Percentiles rank a stretch among this genome's conserved stretches.
These are phyloP conservation scores for Achaetomiella virescens DNA, from an alignment of 495 filamentous ascomycete genomes.

Conservation along the genomic window DNA sequence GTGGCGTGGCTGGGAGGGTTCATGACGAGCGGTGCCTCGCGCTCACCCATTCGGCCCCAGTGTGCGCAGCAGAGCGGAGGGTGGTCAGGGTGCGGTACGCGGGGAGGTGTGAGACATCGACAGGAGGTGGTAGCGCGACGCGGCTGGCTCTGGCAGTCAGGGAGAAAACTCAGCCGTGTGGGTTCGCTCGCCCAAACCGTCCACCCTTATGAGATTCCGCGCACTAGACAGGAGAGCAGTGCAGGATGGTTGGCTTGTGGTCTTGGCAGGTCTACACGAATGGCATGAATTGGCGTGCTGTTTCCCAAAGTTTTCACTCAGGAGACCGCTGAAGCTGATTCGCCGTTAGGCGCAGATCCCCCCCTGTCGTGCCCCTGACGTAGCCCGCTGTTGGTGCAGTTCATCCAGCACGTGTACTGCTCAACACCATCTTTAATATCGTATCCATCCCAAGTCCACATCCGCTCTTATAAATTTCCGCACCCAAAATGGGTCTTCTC, in stretches of 20 bases:
- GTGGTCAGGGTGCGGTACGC: not conserved
- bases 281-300: not conserved
- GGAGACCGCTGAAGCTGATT: not conserved
- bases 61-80: not conserved
- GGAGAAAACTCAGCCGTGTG: not conserved
- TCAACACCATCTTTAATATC: no score
- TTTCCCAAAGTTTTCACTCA: not conserved
- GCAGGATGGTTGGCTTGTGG: not conserved
- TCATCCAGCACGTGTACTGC: not conserved
- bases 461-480: no score
- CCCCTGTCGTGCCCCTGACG: not conserved
- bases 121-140: not conserved
- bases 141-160: not conserved
- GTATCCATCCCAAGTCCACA: not conserved
- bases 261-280: no score
- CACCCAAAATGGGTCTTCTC: slow-evolving; percentile 1
- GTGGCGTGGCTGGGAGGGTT: slow-evolving; percentile 21
- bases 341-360: not conserved
- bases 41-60: slow-evolving; percentile 2
- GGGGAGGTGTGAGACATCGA: not conserved
- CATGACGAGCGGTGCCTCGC: slow-evolving; percentile 16
- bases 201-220: not conserved
- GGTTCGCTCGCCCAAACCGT: not conserved
- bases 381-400: not conserved
- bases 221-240: not conserved